Percentiles rank a stretch among this genome's conserved stretches.
These are phyloP conservation scores for Mortierella sp. DNA, from an alignment of 371 early-diverging fungal genomes.

Conservation along the genomic window DNA sequence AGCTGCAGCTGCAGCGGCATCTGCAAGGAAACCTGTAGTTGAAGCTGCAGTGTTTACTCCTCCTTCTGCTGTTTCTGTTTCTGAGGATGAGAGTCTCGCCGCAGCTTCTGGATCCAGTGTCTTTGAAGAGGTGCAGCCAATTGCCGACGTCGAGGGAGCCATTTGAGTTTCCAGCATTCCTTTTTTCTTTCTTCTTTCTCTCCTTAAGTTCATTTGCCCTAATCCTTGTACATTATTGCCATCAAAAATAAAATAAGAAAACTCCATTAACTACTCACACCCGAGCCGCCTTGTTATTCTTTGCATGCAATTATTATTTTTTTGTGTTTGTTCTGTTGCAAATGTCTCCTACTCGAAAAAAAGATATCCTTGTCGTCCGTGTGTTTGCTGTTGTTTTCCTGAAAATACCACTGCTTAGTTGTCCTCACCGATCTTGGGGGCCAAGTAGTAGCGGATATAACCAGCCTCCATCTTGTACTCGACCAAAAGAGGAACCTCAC, in stretches of 20 bases:
- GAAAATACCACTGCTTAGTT: constrained; percentile 12
- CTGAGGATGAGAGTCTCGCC: background rate
- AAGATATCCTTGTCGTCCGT: background rate
- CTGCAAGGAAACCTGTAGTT: background rate
- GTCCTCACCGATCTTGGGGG: constrained; percentile 60
- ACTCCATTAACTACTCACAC: background rate
- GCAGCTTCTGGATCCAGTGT: background rate
- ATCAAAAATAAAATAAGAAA: background rate
- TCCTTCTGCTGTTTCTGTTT: background rate
- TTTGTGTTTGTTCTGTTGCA: constrained; percentile 17
- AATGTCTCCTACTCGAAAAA: background rate
- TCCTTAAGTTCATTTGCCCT: background rate
- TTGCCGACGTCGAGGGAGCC: constrained; percentile 17
- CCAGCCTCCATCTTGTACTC: constrained; percentile 96
- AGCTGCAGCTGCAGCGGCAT: background rate
- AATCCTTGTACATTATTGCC: background rate
- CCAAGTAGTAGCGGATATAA: constrained; percentile 94
- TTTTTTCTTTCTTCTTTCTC: too few species aligned
- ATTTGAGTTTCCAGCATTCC: constrained; percentile 4
- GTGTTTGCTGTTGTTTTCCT: background rate
- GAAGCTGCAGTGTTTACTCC: background rate
- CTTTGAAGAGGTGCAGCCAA: constrained; percentile 5
- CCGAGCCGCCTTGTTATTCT: background rate
- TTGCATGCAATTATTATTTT: constrained; percentile 2
- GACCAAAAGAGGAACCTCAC: constrained; percentile 93